Conservation (phyloP, 2,329 filamentous ascomycete genomes). For the Mariannaea sp. region DNA sequence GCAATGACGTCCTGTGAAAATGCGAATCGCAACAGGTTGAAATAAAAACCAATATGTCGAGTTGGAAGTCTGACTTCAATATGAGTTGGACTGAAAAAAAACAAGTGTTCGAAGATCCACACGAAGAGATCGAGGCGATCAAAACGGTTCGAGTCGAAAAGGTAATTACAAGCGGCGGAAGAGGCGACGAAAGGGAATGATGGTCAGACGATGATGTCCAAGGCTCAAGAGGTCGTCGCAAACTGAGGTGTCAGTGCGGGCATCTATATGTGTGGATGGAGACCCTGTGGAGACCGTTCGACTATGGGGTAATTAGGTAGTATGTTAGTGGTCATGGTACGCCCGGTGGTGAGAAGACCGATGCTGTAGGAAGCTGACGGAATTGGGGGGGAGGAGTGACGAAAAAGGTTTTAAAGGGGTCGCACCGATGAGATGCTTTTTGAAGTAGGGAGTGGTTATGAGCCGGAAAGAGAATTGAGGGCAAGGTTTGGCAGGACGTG, state of each 20-base stretch:
- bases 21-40: background rate
- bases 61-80: background rate
- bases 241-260: slow-evolving; percentile 16
- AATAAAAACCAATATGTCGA: background rate
- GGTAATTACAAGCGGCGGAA: background rate
- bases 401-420: background rate
- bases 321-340: slow-evolving; percentile 24
- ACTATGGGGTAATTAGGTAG: slow-evolving; percentile 41
- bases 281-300: slow-evolving; percentile 33
- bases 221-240: slow-evolving; percentile 12
- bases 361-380: slow-evolving; percentile 7
- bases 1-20: slow-evolving; percentile 3
- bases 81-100: background rate
- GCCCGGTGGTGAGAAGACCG: slow-evolving; percentile 11
- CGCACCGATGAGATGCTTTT: slow-evolving; percentile 10
- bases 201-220: slow-evolving; percentile 11
- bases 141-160: background rate
- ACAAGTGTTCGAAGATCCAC: background rate
- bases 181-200: background rate
- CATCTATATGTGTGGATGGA: slow-evolving; percentile 21
- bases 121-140: background rate
- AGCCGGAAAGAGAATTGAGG: slow-evolving; percentile 7
- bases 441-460: slow-evolving; percentile 10
- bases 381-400: slow-evolving; percentile 3
- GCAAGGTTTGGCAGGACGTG: slow-evolving; percentile 15